phyloP scores from a whole-genome alignment of 2,329 filamentous ascomycete species.

The Colletotrichum lindemuthianum region DNA sequence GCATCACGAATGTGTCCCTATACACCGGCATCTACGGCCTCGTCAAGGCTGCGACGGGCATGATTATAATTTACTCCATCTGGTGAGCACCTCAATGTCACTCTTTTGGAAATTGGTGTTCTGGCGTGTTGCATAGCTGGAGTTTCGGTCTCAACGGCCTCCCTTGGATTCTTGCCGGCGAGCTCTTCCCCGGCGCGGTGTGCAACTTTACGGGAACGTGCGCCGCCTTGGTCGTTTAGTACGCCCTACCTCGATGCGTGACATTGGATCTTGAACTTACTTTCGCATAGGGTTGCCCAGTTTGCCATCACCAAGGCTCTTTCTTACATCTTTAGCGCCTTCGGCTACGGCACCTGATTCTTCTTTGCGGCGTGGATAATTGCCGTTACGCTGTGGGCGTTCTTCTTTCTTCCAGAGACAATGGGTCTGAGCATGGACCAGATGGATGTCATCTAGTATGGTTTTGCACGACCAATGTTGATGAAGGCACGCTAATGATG shows the following conservation, averaged over 20 bases:
- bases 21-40: conserved; percentile 63
- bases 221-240: conserved; percentile 44
- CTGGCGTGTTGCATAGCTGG: conserved; percentile 43
- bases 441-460: conserved; percentile 52
- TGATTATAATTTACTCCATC: conserved; percentile 64
- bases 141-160: conserved; percentile 56
- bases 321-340: conserved; percentile 54
- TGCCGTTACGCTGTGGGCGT: conserved; percentile 57
- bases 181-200: conserved; percentile 56
- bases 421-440: conserved; percentile 64
- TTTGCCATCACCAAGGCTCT: conserved; percentile 55
- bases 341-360: conserved; percentile 64
- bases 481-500: not conserved
- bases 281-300: conserved; percentile 50
- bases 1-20: conserved; percentile 55
- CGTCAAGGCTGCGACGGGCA: conserved; percentile 61
- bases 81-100: conserved; percentile 51
- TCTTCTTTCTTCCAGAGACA: conserved; percentile 63
- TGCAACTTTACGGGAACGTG: conserved; percentile 53
- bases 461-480: not conserved
- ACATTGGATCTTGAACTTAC: not conserved
- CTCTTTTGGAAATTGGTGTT: rapidly evolving
- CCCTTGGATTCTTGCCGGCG: conserved; percentile 56
- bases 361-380: conserved; percentile 65
- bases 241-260: not conserved